Evolutionary conservation across 2,329 filamentous ascomycete species (phyloP).

Genomic region (Apiospora marii): DNA sequence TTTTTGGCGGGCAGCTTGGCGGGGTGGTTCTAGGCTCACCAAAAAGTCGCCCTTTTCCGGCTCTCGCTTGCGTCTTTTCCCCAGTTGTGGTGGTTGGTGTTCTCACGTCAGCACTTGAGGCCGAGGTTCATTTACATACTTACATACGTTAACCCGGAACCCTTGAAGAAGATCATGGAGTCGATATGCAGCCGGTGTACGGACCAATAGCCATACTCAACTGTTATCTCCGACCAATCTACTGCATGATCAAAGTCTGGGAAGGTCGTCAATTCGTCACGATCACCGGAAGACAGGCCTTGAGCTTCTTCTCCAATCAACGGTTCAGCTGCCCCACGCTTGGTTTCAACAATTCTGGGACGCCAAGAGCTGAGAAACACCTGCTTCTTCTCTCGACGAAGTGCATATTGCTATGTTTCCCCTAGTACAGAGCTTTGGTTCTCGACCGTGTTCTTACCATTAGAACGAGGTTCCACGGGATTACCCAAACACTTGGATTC

Average conservation of each 20-base stretch:
- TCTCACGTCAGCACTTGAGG: background rate
- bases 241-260: background rate
- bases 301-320: background rate
- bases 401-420: too few species aligned
- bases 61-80: constrained; percentile 9
- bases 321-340: background rate
- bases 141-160: background rate
- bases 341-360: background rate
- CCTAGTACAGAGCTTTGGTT: too few species aligned
- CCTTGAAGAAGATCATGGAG: background rate
- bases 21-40: constrained; percentile 1
- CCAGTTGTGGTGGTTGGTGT: constrained; percentile 1
- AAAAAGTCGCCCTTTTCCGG: background rate
- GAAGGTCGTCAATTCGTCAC: background rate
- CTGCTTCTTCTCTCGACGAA: too few species aligned
- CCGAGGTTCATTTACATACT: background rate
- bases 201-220: background rate
- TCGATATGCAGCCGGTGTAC: background rate
- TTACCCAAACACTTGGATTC: too few species aligned
- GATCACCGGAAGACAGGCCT: background rate
- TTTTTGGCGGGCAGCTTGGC: background rate
- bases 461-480: too few species aligned
- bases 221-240: background rate
- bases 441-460: too few species aligned
- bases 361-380: constrained; percentile 6